A percentile compares a stretch with the other conserved stretches of the same genome.
These are phyloP conservation scores for Phanerochaete sordida DNA, from an alignment of 768 basidiomycete species.

Conservation along the genomic window DNA sequence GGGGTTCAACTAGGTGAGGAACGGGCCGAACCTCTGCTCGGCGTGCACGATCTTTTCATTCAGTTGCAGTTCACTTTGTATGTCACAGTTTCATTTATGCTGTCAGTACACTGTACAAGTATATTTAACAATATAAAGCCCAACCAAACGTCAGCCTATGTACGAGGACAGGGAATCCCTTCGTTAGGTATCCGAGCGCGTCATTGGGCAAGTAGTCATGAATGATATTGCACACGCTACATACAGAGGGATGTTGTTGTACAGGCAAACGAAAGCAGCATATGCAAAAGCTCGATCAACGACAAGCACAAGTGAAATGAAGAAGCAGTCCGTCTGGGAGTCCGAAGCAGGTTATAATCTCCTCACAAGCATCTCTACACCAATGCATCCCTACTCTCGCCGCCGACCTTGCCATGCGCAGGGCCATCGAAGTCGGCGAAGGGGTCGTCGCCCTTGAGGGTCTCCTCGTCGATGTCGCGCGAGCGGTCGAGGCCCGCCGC, in stretches of 20 bases:
- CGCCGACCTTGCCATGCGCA: slow-evolving; percentile 13
- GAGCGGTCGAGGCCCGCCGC: slow-evolving; percentile 22
- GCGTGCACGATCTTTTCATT: no score
- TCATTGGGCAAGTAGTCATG: no score
- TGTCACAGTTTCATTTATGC: no score
- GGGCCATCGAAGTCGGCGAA: slow-evolving; percentile 48
- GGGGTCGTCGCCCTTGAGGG: slow-evolving; percentile 44
- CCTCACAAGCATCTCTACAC: background rate
- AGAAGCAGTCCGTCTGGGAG: background rate
- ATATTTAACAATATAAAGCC: no score
- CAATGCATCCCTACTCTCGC: slow-evolving; percentile 7
- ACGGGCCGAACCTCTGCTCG: no score
- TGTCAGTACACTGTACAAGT: no score
- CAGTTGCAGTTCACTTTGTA: no score
- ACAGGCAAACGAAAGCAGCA: background rate
- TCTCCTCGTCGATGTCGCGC: slow-evolving; percentile 25
- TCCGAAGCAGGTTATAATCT: background rate
- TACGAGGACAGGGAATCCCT: no score
- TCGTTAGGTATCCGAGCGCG: no score
- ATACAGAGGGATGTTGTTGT: background rate
- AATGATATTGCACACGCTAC: background rate
- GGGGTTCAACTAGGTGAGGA: no score
- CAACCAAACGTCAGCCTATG: background rate
- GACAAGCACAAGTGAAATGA: background rate
- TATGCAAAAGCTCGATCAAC: background rate